Conservation (phyloP, 257 asterid species). For the Lycium ferocissimum region DNA sequence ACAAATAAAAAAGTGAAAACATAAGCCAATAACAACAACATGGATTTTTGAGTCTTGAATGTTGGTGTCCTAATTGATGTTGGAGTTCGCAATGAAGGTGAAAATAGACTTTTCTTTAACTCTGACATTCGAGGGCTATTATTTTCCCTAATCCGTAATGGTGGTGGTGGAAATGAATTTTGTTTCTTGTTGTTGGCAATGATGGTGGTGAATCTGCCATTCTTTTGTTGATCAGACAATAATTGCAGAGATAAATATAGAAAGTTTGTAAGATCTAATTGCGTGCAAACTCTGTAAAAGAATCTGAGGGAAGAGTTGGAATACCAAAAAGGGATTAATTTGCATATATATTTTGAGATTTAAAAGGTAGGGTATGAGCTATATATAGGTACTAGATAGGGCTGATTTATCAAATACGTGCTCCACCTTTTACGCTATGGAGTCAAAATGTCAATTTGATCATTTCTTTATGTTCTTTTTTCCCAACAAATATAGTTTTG, state of each 20-base stretch:
- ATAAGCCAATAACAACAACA: slow-evolving; percentile 18
- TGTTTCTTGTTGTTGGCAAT: slow-evolving; percentile 23
- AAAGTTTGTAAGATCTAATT: not conserved
- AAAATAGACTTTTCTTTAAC: not conserved
- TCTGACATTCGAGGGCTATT: slow-evolving; percentile 24
- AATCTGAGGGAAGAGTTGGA: not conserved
- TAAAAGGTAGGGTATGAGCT: not conserved
- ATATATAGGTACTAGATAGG: not conserved
- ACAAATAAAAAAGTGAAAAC: slow-evolving; percentile 20
- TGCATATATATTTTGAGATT: not conserved
- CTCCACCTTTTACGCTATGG: not conserved
- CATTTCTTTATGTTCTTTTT: not conserved
- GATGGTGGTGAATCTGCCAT: slow-evolving; percentile 27
- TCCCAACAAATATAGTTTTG: not conserved
- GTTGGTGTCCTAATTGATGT: not conserved
- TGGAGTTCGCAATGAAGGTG: not conserved
- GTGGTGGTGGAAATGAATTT: slow-evolving; percentile 11
- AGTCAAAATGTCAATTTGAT: not conserved
- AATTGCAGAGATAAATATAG: not conserved
- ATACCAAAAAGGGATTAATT: not conserved
- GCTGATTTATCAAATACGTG: not conserved
- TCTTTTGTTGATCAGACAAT: not conserved
- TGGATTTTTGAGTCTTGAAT: not conserved
- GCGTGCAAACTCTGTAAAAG: not conserved
- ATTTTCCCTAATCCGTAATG: not conserved